These are phyloP conservation scores for Brassica rapa DNA, from an alignment of 345 rosid genomes.

Conservation along the genomic window DNA sequence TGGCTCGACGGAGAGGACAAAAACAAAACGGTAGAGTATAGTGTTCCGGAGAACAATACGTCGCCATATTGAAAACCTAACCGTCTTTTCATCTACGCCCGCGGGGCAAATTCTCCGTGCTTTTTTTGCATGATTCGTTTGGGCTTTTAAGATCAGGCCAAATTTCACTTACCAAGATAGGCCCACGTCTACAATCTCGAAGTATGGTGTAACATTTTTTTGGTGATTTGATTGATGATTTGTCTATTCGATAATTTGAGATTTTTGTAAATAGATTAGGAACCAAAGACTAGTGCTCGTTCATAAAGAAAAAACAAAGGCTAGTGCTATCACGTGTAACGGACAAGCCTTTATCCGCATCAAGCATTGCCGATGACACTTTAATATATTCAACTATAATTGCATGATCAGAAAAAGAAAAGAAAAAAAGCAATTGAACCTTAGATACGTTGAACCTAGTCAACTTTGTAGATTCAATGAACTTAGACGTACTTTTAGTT, in stretches of 20 bases:
- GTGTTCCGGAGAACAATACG: background rate
- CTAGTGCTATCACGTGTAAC: conserved; percentile 16
- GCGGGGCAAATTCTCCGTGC: background rate
- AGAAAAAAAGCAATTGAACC: background rate
- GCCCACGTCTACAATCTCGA: background rate
- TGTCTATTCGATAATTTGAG: background rate
- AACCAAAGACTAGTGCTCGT: background rate
- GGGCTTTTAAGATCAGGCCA: background rate
- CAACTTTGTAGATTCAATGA: background rate
- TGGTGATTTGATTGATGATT: background rate
- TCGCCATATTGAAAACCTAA: background rate
- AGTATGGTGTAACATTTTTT: background rate
- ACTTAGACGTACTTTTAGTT: conserved; percentile 13
- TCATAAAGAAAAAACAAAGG: background rate
- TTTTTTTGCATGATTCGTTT: background rate
- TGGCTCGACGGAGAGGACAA: background rate
- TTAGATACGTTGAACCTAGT: conserved; percentile 27
- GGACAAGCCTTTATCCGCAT: conserved; percentile 17
- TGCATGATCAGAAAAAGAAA: background rate
- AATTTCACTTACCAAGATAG: background rate
- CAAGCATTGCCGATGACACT: conserved; percentile 3
- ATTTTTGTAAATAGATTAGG: background rate
- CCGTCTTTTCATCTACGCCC: background rate
- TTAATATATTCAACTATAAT: conserved; percentile 11
- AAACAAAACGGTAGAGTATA: background rate